These are phyloP conservation scores for Penicillium egyptiacum DNA, from an alignment of 495 filamentous ascomycete genomes.

Conservation along the genomic window DNA sequence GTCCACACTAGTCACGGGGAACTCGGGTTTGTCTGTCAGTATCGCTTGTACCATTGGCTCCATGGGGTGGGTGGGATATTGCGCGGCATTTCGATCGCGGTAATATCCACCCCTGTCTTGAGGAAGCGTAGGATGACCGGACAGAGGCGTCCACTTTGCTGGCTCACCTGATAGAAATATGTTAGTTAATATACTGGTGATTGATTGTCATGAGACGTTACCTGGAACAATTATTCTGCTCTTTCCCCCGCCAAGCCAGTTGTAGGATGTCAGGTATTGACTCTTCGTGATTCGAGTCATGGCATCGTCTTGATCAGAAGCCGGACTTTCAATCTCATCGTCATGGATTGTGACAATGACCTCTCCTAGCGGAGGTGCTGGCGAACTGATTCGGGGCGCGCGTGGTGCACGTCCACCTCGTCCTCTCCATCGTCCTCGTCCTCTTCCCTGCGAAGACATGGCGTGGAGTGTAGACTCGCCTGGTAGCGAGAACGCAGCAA, in stretches of 20 bases:
- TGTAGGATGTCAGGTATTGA: slow-evolving; percentile 53
- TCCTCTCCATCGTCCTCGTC: slow-evolving; percentile 4
- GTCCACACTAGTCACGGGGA: slow-evolving; percentile 47
- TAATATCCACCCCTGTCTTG: slow-evolving; percentile 55
- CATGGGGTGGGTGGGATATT: slow-evolving; percentile 54
- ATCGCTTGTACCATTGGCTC: slow-evolving; percentile 58
- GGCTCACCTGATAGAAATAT: slow-evolving; percentile 48
- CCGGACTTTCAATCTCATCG: slow-evolving; percentile 17
- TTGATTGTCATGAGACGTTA: slow-evolving; percentile 18
- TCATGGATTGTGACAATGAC: slow-evolving; percentile 23
- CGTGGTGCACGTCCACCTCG: slow-evolving; percentile 1
- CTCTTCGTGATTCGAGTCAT: slow-evolving; percentile 23
- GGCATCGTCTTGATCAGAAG: neutral
- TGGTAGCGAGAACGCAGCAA: neutral
- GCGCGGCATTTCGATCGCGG: slow-evolving; percentile 63
- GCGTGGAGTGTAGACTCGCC: neutral
- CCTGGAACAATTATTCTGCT: slow-evolving; percentile 55
- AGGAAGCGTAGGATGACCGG: slow-evolving; percentile 34
- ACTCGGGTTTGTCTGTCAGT: slow-evolving; percentile 34
- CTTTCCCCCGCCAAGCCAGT: slow-evolving; percentile 42
- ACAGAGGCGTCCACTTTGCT: slow-evolving; percentile 57
- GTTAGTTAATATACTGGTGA: neutral
- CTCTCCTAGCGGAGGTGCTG: slow-evolving; percentile 24
- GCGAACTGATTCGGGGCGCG: neutral
- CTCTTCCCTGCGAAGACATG: neutral